A percentile compares a stretch with the other conserved stretches of the same genome.
Evolutionary conservation across 2,329 filamentous ascomycete species (phyloP).

Genomic region (Ceratocystis diversiconidia): DNA sequence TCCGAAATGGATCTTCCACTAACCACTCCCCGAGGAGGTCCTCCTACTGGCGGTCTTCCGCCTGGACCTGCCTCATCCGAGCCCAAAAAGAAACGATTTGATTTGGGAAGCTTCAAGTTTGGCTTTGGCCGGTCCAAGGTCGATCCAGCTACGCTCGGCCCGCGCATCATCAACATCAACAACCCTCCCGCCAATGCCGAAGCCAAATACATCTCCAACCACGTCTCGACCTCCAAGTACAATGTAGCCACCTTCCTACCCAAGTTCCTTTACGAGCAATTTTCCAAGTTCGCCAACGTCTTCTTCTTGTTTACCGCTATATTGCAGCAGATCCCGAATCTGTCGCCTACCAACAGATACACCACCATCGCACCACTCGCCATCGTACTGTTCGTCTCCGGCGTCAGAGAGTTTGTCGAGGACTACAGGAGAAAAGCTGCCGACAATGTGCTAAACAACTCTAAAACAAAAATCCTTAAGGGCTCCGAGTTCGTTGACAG

Average conservation of each 20-base stretch:
- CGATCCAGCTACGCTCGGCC: constrained; percentile 82
- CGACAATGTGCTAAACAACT: constrained; percentile 76
- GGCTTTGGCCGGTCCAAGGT: constrained; percentile 72
- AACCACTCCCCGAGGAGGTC: constrained; percentile 50
- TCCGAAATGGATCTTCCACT: constrained; percentile 97
- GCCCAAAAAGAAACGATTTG: constrained; percentile 43
- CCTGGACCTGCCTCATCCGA: constrained; percentile 29
- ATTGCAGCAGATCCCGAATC: constrained; percentile 85
- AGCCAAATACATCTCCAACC: constrained; percentile 90
- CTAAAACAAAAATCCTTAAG: constrained; percentile 66
- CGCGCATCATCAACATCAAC: constrained; percentile 87
- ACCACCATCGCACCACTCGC: constrained; percentile 92
- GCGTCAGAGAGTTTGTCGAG: constrained; percentile 85
- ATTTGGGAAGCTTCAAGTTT: constrained; percentile 74
- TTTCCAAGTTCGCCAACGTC: constrained; percentile 96
- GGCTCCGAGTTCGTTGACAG: constrained; percentile 75
- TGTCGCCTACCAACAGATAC: constrained; percentile 88
- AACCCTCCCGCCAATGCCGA: constrained; percentile 81
- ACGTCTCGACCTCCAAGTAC: constrained; percentile 96
- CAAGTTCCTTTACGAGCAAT: constrained; percentile 96
- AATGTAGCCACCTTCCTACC: constrained; percentile 84
- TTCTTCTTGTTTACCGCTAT: constrained; percentile 98
- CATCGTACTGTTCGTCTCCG: constrained; percentile 85
- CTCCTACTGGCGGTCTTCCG: background rate
- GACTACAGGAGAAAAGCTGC: constrained; percentile 82